phyloP scores from a whole-genome alignment of 1,284 basidiomycete species.

The Fomitopsis schrenkii region DNA sequence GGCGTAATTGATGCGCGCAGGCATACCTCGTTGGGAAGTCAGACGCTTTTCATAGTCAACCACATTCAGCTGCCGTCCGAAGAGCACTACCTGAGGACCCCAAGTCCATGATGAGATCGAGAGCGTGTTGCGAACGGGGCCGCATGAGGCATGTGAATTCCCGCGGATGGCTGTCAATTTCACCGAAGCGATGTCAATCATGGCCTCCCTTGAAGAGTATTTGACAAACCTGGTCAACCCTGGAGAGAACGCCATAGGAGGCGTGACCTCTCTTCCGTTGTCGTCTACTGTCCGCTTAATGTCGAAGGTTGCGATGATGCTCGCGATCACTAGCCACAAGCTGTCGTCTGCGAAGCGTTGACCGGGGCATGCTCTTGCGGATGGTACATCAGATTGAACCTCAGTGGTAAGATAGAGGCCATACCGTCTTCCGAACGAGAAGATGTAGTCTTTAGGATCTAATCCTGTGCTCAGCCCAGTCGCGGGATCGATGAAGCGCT shows the following conservation, averaged over 20 bases:
- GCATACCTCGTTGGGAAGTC: too few species aligned
- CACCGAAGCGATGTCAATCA: neutral
- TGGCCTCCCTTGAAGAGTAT: neutral
- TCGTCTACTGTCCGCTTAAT: neutral
- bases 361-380: neutral
- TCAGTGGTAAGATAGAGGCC: neutral
- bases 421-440: conserved; percentile 15
- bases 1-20: too few species aligned
- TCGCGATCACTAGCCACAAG: neutral
- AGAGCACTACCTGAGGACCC: too few species aligned
- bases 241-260: neutral
- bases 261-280: neutral
- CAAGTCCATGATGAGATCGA: neutral
- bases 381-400: neutral
- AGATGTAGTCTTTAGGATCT: conserved; percentile 19
- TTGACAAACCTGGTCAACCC: neutral
- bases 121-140: neutral
- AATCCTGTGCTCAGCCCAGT: conserved; percentile 12
- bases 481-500: conserved; percentile 19
- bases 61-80: too few species aligned
- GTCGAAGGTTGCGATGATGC: conserved; percentile 1
- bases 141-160: neutral
- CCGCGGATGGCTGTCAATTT: neutral
- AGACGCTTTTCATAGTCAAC: too few species aligned
- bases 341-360: conserved; percentile 1